Percentiles rank a stretch among this genome's conserved stretches.
Conservation (phyloP, 345 rosid genomes). For the Dipteronia sinensis region DNA sequence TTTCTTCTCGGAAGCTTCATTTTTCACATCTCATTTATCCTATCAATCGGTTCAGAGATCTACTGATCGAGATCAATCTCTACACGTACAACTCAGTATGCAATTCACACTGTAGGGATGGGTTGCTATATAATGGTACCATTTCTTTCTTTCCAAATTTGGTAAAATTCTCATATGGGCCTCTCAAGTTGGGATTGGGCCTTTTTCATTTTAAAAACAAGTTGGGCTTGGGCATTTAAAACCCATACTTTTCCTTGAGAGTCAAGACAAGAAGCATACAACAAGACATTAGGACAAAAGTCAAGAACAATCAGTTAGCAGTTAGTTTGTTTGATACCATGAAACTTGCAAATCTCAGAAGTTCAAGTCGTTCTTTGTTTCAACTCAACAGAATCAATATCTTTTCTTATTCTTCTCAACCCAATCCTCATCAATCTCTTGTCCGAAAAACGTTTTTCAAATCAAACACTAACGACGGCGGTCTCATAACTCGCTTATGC, state of each 20-base stretch:
- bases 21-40: no score
- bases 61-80: no score
- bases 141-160: no score
- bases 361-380: slow-evolving; percentile 8
- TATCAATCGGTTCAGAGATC: no score
- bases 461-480: slow-evolving; percentile 33
- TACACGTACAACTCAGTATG: no score
- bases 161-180: background rate
- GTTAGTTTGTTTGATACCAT: slow-evolving; percentile 6
- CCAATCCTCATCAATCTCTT: slow-evolving; percentile 16
- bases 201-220: no score
- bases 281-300: background rate
- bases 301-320: background rate
- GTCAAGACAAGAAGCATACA: no score
- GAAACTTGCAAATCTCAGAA: slow-evolving; percentile 17
- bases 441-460: slow-evolving; percentile 45
- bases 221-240: background rate
- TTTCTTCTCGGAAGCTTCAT: no score
- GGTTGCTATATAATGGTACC: no score
- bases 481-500: slow-evolving; percentile 45
- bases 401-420: slow-evolving; percentile 36
- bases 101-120: no score
- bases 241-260: background rate
- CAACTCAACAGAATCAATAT: slow-evolving; percentile 14
- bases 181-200: no score